Evolutionary conservation across 352 stramenopile species (phyloP).

Genomic region (Pythium dissimile): DNA sequence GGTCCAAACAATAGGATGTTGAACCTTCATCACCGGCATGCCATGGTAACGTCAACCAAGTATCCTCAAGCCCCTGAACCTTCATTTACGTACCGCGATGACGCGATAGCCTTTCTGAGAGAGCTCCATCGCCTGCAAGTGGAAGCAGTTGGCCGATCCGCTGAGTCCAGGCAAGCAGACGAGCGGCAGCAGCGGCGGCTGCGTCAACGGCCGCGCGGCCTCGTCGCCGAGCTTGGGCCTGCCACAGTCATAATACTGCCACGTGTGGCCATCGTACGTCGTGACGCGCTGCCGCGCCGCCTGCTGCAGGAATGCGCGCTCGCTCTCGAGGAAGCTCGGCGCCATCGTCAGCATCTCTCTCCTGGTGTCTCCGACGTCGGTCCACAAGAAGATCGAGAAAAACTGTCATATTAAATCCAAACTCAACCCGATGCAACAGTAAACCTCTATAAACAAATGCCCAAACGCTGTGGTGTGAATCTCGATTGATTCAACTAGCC

Average conservation of each 20-base stretch:
- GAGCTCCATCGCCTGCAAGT: slow-evolving; percentile 49
- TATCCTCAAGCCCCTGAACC: no score
- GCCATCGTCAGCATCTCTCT: background rate
- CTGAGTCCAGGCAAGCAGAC: slow-evolving; percentile 65
- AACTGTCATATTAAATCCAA: background rate
- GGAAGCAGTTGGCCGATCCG: slow-evolving; percentile 51
- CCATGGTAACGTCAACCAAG: no score
- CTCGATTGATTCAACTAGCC: no score
- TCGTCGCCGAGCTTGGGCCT: slow-evolving; percentile 20
- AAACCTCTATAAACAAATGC: slow-evolving; percentile 2
- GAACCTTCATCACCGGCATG: no score
- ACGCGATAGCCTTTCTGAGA: slow-evolving; percentile 61
- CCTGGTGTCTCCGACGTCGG: background rate
- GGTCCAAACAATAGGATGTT: slow-evolving; percentile 71
- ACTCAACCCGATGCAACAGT: no score
- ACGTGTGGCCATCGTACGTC: slow-evolving; percentile 74
- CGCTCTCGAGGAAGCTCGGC: slow-evolving; percentile 21
- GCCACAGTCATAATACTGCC: slow-evolving; percentile 74
- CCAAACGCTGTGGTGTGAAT: no score
- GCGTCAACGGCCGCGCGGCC: background rate
- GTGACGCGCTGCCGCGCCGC: slow-evolving; percentile 64
- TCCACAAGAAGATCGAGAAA: background rate
- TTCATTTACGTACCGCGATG: slow-evolving; percentile 38
- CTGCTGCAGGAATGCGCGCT: slow-evolving; percentile 55
- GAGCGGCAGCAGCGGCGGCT: slow-evolving; percentile 29